Conservation (phyloP, 305 asterid genomes). For the Salvia sclarea region DNA sequence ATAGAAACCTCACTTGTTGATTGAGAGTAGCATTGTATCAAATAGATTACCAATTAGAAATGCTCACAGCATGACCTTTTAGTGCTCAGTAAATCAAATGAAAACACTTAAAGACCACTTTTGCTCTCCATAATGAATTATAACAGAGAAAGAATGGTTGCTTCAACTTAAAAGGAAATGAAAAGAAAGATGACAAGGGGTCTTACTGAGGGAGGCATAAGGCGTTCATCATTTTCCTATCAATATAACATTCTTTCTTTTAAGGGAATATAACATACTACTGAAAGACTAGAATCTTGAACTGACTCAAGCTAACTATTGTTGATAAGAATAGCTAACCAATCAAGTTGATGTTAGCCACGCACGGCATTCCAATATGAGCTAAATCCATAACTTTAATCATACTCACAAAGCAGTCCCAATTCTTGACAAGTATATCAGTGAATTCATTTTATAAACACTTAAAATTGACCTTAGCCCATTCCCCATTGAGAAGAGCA, state of each 20-base stretch:
- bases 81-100: background rate
- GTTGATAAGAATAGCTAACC: background rate
- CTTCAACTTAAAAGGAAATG: background rate
- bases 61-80: background rate
- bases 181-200: background rate
- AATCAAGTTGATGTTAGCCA: background rate
- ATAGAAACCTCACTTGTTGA: background rate
- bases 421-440: background rate
- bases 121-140: background rate
- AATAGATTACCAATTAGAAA: background rate
- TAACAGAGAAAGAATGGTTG: background rate
- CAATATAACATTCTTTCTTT: background rate
- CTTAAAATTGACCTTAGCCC: background rate
- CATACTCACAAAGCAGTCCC: background rate
- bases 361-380: background rate
- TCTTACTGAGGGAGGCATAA: conserved; percentile 13
- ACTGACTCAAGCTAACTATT: background rate
- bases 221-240: background rate
- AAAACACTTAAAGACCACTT: background rate
- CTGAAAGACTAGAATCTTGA: background rate
- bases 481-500: background rate
- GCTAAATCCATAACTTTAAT: background rate
- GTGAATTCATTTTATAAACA: background rate
- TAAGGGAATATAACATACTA: background rate
- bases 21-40: background rate